Evolutionary conservation across 768 basidiomycete species (phyloP).

Genomic region (Suillus spraguei): DNA sequence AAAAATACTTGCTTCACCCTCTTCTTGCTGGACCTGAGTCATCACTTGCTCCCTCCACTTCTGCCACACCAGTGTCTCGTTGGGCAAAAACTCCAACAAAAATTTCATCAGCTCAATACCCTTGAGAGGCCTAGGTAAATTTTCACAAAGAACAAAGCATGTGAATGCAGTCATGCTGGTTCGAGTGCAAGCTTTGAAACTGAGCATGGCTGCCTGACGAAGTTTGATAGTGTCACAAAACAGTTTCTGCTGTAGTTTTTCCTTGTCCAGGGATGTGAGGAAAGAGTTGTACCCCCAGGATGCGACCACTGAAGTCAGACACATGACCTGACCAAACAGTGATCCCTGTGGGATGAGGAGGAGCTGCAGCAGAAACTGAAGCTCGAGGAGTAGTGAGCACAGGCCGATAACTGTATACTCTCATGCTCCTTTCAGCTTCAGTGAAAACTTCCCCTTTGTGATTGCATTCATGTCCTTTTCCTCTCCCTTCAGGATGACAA

Average conservation of each 20-base stretch:
- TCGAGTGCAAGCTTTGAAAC: constrained; percentile 26
- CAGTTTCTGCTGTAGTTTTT: constrained; percentile 24
- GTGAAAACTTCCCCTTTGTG: constrained; percentile 28
- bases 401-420: constrained; percentile 16
- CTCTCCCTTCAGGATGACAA: constrained; percentile 29
- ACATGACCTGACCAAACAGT: constrained; percentile 36
- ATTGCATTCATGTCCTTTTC: constrained; percentile 28
- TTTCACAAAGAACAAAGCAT: constrained; percentile 25
- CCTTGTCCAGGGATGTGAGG: constrained; percentile 35
- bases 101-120: constrained; percentile 14
- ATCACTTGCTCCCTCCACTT: constrained; percentile 28
- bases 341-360: constrained; percentile 35
- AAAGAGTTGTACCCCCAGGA: constrained; percentile 36
- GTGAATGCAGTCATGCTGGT: constrained; percentile 27
- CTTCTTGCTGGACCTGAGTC: constrained; percentile 17
- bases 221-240: constrained; percentile 10
- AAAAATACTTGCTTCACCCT: constrained; percentile 7
- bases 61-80: constrained; percentile 27
- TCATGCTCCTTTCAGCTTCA: constrained; percentile 18
- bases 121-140: constrained; percentile 14
- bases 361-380: constrained; percentile 34
- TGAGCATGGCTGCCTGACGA: constrained; percentile 5
- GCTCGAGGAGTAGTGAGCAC: constrained; percentile 29
- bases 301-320: constrained; percentile 27
- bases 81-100: constrained; percentile 24